These are phyloP conservation scores for Mrakia blollopis DNA, from an alignment of 768 basidiomycete species.

Conservation along the genomic window DNA sequence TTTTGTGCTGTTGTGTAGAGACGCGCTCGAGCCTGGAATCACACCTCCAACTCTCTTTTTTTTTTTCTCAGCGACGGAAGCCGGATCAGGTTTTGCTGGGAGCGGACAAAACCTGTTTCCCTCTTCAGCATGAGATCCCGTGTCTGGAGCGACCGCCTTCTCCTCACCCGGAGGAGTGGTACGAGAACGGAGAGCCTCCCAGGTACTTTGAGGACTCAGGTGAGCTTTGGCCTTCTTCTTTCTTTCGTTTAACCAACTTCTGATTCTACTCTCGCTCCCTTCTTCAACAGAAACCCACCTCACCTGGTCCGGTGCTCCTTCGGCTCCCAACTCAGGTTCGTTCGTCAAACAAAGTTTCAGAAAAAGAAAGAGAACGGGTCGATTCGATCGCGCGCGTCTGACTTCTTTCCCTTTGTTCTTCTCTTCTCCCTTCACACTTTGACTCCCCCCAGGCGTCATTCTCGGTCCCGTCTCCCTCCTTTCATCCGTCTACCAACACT, in stretches of 20 bases:
- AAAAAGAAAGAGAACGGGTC: background rate
- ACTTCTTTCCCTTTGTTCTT: no score
- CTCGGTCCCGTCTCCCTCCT: background rate
- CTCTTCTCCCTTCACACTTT: background rate
- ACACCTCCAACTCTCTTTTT: background rate
- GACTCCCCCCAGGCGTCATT: background rate
- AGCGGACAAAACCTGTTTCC: constrained; percentile 13
- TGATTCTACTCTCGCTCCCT: no score
- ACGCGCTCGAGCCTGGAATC: no score
- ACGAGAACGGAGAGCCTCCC: background rate
- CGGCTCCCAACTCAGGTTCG: constrained; percentile 2
- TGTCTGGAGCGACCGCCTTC: background rate
- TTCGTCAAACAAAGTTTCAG: background rate
- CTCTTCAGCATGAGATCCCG: background rate
- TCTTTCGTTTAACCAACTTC: no score
- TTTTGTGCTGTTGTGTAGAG: no score
- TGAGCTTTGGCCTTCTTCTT: no score
- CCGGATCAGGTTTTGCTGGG: background rate
- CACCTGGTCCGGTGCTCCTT: background rate
- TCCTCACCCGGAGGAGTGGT: background rate
- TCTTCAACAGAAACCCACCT: background rate
- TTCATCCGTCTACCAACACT: background rate
- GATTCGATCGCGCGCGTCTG: background rate
- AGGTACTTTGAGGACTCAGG: background rate
- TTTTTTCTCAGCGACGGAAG: background rate